Evolutionary conservation across 2,329 filamentous ascomycete genomes (phyloP), one percentile per base, ranked within the genome.

Genomic region (Fusarium staphyleae): DNA sequence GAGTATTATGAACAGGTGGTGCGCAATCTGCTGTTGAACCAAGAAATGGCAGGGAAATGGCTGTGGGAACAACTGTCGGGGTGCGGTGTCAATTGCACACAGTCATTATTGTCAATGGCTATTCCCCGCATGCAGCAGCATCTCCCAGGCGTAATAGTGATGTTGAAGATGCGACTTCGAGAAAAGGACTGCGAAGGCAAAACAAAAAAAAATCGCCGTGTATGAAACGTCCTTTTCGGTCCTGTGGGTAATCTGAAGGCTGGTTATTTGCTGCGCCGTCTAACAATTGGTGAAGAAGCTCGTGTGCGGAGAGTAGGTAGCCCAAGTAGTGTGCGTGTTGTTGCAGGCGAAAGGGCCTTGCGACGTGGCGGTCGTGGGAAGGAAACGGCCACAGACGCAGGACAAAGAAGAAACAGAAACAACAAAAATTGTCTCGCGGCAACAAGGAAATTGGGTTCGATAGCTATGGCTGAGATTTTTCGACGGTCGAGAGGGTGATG

Each of bases 31-130:
- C 58, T 28, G 37, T 48, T 47, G 29, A 47, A 44, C 43, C 49
- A 63, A 63, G 26, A 35, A 50, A 41, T n/a, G 22, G 28, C 52
- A 44, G 35, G n/a, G 52, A 46, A 53, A 52, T 55, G 26, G 48
- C 36, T 61, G 24, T 51, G 41, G 41, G 53, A 49, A 57, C 55
- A 43, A 58, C 52, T 53, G 54, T 54, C 57, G 48, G 48, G 47
- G 57, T 55, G 57, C 43, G 49, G 44, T 62, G 57, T 67, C 68
- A 69, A 68, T 63, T 65, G 56, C 62, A 55, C 55, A 63, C 55
- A 60, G 66, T 63, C 66, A 68, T 68, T 66, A 57, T 68, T 58
- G 60, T 67, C 60, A 66, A 67, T 14, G 55, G 52, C 37, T 55
- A 60, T 63, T 60, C 49, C 60, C 62, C 56, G 46, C 64, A 61